These are phyloP conservation scores for Fusarium devonianum DNA, from an alignment of 2,329 filamentous ascomycete species.

Conservation along the genomic window DNA sequence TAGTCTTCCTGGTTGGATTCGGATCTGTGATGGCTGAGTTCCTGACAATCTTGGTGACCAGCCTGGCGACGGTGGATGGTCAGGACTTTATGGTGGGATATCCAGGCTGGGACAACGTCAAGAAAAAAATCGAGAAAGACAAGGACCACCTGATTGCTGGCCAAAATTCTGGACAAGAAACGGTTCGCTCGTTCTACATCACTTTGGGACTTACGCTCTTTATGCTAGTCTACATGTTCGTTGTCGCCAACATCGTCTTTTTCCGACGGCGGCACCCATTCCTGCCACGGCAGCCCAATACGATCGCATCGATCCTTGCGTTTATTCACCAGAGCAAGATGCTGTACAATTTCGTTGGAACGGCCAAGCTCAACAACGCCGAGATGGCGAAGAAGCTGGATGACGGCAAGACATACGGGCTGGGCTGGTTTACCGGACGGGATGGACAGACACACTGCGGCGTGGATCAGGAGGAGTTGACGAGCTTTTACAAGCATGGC, in stretches of 20 bases:
- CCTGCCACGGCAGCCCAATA: constrained; percentile 78
- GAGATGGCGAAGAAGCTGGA: constrained; percentile 70
- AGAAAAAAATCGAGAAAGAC: constrained; percentile 21
- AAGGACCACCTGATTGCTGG: constrained; percentile 44
- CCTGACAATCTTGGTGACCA: constrained; percentile 72
- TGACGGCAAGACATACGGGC: constrained; percentile 69
- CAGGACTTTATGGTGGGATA: constrained; percentile 59
- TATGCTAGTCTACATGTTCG: constrained; percentile 71
- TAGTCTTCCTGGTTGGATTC: constrained; percentile 73
- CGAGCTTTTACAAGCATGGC: constrained; percentile 70
- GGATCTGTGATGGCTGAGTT: constrained; percentile 77
- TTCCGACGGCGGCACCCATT: constrained; percentile 71
- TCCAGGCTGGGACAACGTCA: constrained; percentile 10
- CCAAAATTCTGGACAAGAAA: constrained; percentile 67
- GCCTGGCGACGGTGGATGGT: constrained; percentile 70
- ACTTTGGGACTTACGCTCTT: constrained; percentile 67
- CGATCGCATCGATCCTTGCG: constrained; percentile 76
- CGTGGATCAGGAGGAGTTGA: constrained; percentile 78
- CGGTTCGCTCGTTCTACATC: constrained; percentile 68
- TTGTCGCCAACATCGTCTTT: constrained; percentile 67
- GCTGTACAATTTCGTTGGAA: constrained; percentile 77
- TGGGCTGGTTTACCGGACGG: constrained; percentile 79
- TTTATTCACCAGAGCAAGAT: constrained; percentile 84
- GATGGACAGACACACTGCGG: constrained; percentile 79
- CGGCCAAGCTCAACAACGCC: constrained; percentile 66